A percentile compares a stretch with the other conserved stretches of the same genome.
These are phyloP conservation scores for Lasiosphaeria hispida DNA, from an alignment of 495 filamentous ascomycete genomes.

Conservation along the genomic window DNA sequence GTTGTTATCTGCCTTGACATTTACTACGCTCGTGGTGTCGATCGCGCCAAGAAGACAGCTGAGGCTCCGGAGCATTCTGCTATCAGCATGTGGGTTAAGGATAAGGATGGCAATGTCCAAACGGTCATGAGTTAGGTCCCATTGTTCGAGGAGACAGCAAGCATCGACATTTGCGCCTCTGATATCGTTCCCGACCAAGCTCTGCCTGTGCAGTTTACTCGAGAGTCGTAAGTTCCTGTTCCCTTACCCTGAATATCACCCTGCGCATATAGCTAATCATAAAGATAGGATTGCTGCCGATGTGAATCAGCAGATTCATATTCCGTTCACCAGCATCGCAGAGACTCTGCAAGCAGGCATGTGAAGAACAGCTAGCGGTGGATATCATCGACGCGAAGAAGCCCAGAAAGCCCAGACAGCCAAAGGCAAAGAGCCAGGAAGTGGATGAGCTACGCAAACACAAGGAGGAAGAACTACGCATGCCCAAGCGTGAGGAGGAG, in stretches of 20 bases:
- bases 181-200: neutral
- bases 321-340: neutral
- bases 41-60: neutral
- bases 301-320: neutral
- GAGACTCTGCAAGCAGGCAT: neutral
- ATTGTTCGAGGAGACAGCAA: neutral
- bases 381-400: neutral
- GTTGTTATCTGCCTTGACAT: slow-evolving; percentile 1
- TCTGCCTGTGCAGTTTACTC: neutral
- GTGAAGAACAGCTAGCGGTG: neutral
- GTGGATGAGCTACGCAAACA: neutral
- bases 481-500: no score
- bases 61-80: neutral
- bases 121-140: neutral
- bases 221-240: neutral
- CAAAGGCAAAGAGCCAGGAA: no score
- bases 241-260: neutral
- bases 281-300: neutral
- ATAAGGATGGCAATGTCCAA: neutral
- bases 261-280: no score
- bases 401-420: neutral
- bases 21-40: slow-evolving; percentile 6
- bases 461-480: neutral
- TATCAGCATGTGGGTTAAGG: neutral
- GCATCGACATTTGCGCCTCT: neutral